Percentiles rank a stretch among this genome's conserved stretches.
Conservation (phyloP, 2,329 filamentous ascomycete species). For the Diaporthe sp. region DNA sequence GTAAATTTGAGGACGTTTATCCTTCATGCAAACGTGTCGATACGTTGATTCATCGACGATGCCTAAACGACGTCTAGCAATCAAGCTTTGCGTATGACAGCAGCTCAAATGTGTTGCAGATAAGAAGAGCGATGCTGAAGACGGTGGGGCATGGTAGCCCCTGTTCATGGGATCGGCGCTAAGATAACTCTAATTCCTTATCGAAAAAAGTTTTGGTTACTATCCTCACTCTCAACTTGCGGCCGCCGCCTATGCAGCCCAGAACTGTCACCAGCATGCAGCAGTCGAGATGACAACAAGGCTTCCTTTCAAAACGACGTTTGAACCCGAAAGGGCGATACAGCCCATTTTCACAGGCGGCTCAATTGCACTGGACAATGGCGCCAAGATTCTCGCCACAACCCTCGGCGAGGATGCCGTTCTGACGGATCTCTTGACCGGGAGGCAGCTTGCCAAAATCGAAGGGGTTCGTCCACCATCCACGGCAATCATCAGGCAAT, state of each 20-base stretch:
- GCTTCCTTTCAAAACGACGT: slow-evolving; percentile 84
- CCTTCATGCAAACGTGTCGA: no score
- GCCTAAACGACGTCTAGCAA: no score
- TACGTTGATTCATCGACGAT: no score
- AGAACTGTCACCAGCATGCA: slow-evolving; percentile 33
- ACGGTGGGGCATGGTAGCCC: not conserved
- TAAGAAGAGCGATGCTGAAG: not conserved
- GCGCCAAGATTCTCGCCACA: slow-evolving; percentile 86
- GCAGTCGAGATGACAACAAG: slow-evolving; percentile 68
- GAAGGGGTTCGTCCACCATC: slow-evolving; percentile 76
- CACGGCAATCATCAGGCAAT: slow-evolving; percentile 13
- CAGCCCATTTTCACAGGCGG: slow-evolving; percentile 96
- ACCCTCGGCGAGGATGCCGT: slow-evolving; percentile 93
- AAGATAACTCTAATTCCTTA: slow-evolving; percentile 55
- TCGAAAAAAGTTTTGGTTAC: slow-evolving; percentile 42
- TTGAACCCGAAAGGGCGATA: slow-evolving; percentile 85
- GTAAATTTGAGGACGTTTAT: no score
- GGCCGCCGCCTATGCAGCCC: slow-evolving; percentile 41
- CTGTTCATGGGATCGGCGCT: slow-evolving; percentile 44
- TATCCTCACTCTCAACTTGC: slow-evolving; percentile 35
- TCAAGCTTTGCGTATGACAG: not conserved
- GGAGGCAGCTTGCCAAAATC: slow-evolving; percentile 84
- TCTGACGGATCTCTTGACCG: slow-evolving; percentile 86
- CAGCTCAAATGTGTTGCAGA: not conserved
- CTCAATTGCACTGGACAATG: slow-evolving; percentile 84